These are phyloP conservation scores for Komagataella populi DNA, from an alignment of 805 yeast genomes.

Conservation along the genomic window DNA sequence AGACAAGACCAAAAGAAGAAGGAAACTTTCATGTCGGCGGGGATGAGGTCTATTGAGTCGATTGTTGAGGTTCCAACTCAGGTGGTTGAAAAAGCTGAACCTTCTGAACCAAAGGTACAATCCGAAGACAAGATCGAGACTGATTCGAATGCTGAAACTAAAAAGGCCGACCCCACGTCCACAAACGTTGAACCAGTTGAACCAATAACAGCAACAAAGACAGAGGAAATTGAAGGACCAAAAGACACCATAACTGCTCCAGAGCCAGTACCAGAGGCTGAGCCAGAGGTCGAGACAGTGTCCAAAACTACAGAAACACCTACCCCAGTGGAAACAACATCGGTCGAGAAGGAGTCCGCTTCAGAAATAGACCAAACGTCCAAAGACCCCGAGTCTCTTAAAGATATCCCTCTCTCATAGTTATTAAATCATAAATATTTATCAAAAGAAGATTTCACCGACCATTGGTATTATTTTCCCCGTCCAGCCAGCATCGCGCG, in stretches of 20 bases:
- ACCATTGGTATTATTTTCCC: neutral
- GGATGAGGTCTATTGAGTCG: neutral
- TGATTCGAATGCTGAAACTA: neutral
- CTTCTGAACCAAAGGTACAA: conserved; percentile 3
- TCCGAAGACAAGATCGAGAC: conserved; percentile 1
- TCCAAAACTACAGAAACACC: neutral
- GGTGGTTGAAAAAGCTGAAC: neutral
- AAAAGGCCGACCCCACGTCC: neutral
- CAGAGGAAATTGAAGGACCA: neutral
- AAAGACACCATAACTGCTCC: neutral
- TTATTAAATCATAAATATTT: no score
- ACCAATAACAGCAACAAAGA: conserved; percentile 3
- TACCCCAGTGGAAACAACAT: neutral
- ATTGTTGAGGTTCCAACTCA: conserved; percentile 1
- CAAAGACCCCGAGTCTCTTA: neutral
- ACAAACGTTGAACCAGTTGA: neutral
- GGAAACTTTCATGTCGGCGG: conserved; percentile 1
- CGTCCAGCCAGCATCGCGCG: neutral
- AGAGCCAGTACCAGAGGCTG: neutral
- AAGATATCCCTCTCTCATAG: neutral
- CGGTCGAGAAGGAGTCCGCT: neutral
- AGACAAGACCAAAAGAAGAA: conserved; percentile 6
- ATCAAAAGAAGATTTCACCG: neutral
- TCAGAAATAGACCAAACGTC: neutral
- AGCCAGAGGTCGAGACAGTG: conserved; percentile 1